phyloP scores from a whole-genome alignment of 1,284 basidiomycete genomes.

The Gymnopus androsaceus region DNA sequence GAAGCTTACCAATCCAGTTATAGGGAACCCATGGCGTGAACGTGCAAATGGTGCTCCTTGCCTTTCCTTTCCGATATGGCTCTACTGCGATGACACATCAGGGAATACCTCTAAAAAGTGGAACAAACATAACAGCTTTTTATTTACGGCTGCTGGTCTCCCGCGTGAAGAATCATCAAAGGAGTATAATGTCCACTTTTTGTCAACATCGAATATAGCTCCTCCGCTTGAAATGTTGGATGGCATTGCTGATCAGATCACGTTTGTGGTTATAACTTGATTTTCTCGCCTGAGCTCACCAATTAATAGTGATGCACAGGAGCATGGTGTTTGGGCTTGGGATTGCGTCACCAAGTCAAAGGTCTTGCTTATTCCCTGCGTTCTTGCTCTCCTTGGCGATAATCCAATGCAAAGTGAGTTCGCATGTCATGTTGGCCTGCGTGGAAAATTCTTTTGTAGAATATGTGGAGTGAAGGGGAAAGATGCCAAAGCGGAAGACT shows the following conservation, averaged over 20 bases:
- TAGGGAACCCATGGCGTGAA: not conserved
- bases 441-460: not conserved
- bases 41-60: constrained; percentile 1
- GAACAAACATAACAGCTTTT: constrained; percentile 41
- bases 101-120: constrained; percentile 44
- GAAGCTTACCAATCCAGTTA: not conserved
- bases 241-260: constrained; percentile 18
- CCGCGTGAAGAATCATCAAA: constrained; percentile 13
- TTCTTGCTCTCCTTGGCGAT: constrained; percentile 23
- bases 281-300: too few species aligned
- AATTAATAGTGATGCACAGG: too few species aligned
- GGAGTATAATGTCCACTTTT: constrained; percentile 16
- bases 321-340: constrained; percentile 23
- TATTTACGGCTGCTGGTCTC: constrained; percentile 31
- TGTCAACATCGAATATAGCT: constrained; percentile 27
- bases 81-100: constrained; percentile 44
- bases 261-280: too few species aligned
- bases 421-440: constrained; percentile 21
- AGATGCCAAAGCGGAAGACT: not conserved
- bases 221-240: constrained; percentile 30
- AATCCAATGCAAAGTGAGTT: constrained; percentile 30
- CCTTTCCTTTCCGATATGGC: constrained; percentile 31
- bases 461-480: not conserved
- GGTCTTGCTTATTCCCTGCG: constrained; percentile 19
- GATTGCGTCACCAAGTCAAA: constrained; percentile 19